Evolutionary conservation across 2,329 filamentous ascomycete genomes (phyloP).

Genomic region (Neonectria hederae): DNA sequence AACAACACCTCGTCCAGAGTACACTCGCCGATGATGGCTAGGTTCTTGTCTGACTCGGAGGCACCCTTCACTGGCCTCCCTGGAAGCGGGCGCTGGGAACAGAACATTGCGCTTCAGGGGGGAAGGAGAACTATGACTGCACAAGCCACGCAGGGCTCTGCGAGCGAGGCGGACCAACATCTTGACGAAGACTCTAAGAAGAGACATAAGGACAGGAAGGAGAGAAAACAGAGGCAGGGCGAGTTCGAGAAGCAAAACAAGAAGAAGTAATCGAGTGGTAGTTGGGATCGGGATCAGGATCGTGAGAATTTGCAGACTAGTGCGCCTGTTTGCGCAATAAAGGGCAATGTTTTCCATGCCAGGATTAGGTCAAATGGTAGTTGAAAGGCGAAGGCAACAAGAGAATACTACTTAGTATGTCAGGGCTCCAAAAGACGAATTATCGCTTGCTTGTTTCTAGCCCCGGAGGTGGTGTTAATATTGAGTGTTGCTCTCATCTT

Average conservation of each 20-base stretch:
- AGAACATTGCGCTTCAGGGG: neutral
- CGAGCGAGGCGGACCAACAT: neutral
- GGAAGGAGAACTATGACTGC: neutral
- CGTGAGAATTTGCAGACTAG: neutral
- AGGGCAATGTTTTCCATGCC: neutral
- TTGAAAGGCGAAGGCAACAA: neutral
- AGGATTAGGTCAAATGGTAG: neutral
- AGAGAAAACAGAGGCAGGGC: neutral
- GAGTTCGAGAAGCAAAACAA: neutral
- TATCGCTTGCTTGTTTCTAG: neutral
- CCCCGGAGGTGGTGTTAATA: neutral
- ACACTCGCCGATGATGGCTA: slow-evolving; percentile 2
- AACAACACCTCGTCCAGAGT: neutral
- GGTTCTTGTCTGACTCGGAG: neutral
- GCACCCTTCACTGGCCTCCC: neutral
- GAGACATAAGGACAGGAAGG: neutral
- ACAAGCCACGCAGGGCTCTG: neutral
- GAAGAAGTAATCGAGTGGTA: neutral
- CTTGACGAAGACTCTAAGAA: neutral
- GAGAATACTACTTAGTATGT: neutral
- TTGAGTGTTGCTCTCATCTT: neutral
- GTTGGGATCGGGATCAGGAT: neutral
- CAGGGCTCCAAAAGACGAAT: neutral
- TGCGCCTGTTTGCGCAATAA: neutral
- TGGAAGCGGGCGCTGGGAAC: neutral